Conservation (phyloP, 2,329 filamentous ascomycete species). For the Verticillium zaregamsianum region DNA sequence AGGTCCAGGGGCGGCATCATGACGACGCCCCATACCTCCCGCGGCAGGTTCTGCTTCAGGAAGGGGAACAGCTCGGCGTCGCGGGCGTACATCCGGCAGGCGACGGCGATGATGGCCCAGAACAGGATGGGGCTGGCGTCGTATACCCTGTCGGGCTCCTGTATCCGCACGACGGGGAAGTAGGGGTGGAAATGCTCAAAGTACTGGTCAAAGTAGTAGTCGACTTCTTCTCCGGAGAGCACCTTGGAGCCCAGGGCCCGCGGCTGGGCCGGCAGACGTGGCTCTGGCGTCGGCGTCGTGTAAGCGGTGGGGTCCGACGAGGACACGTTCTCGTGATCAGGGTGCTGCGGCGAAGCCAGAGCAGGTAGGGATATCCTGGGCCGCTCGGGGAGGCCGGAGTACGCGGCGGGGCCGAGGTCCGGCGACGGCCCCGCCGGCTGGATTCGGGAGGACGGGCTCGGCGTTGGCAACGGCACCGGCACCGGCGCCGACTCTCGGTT, state of each 20-base stretch:
- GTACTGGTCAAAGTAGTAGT: conserved; percentile 54
- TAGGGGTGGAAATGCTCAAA: conserved; percentile 49
- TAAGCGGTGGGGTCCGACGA: conserved; percentile 21
- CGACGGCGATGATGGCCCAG: conserved; percentile 49
- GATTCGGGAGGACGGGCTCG: background rate
- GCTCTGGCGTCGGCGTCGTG: conserved; percentile 21
- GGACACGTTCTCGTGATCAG: conserved; percentile 10
- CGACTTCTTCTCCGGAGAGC: conserved; percentile 48
- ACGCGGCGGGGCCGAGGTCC: conserved; percentile 20
- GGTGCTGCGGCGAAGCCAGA: conserved; percentile 7
- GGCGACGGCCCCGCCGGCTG: conserved; percentile 17
- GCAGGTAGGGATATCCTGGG: conserved; percentile 9
- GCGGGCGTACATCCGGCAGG: conserved; percentile 44
- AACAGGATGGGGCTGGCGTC: conserved; percentile 44
- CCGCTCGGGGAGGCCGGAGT: conserved; percentile 16
- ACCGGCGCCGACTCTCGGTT: conserved; percentile 14
- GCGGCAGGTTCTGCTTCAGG: conserved; percentile 40
- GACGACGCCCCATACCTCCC: conserved; percentile 40
- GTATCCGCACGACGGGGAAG: conserved; percentile 45
- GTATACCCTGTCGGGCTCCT: conserved; percentile 48
- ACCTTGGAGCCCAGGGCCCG: conserved; percentile 42
- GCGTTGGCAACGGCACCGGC: conserved; percentile 5
- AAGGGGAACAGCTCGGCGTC: conserved; percentile 36
- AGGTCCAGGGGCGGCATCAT: conserved; percentile 38
- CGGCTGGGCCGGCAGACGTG: conserved; percentile 27